Evolutionary conservation across 495 filamentous ascomycete genomes (phyloP).

Genomic region (Penicillium verhagenii): DNA sequence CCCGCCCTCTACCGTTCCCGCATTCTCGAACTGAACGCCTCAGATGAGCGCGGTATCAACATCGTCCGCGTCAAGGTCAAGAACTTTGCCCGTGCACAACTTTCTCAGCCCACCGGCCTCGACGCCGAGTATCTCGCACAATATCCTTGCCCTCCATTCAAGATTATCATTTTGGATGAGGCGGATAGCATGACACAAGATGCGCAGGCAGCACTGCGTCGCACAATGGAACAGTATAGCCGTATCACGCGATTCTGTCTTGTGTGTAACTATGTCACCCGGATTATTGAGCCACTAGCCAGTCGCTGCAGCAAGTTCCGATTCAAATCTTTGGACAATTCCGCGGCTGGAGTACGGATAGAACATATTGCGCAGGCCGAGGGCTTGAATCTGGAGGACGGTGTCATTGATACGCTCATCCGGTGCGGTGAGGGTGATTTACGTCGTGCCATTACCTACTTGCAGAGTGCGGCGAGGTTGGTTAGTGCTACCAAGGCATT

Average conservation of each 20-base stretch:
- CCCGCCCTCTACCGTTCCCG: slow-evolving; percentile 91
- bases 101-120: slow-evolving; percentile 72
- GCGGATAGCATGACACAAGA: slow-evolving; percentile 99
- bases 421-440: slow-evolving; percentile 90
- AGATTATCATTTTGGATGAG: slow-evolving; percentile 97
- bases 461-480: slow-evolving; percentile 86
- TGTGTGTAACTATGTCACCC: slow-evolving; percentile 97
- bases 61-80: slow-evolving; percentile 99
- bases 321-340: slow-evolving; percentile 92
- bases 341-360: slow-evolving; percentile 70
- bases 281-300: slow-evolving; percentile 95
- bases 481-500: slow-evolving; percentile 54
- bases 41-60: slow-evolving; percentile 94
- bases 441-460: slow-evolving; percentile 90
- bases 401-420: slow-evolving; percentile 79
- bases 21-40: slow-evolving; percentile 97
- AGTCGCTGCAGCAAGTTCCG: slow-evolving; percentile 92
- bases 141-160: slow-evolving; percentile 96
- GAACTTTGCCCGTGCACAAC: slow-evolving; percentile 91
- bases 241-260: slow-evolving; percentile 96
- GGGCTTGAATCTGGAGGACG: slow-evolving; percentile 69
- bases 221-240: slow-evolving; percentile 97
- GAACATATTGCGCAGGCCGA: slow-evolving; percentile 79
- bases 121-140: slow-evolving; percentile 63
- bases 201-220: slow-evolving; percentile 84